Evolutionary conservation across 1,284 basidiomycete species (phyloP).

Genomic region (Apiotrichum montevideense): DNA sequence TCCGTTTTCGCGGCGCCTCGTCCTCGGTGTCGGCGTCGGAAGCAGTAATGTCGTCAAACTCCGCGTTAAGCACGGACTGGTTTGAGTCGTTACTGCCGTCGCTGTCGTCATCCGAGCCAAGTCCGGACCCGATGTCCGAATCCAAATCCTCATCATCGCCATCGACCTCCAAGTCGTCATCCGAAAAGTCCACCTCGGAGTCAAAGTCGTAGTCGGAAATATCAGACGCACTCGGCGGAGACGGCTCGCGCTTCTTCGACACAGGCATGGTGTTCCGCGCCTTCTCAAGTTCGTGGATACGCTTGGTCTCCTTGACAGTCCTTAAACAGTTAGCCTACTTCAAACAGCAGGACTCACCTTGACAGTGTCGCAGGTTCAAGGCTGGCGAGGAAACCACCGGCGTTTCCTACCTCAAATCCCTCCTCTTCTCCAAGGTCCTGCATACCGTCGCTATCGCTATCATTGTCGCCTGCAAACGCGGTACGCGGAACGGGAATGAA

Average conservation of each 20-base stretch:
- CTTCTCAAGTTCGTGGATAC: slow-evolving; percentile 43
- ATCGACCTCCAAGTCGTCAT: slow-evolving; percentile 3
- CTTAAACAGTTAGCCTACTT: slow-evolving; percentile 13
- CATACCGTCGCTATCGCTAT: slow-evolving; percentile 9
- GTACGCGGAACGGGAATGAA: slow-evolving; percentile 41
- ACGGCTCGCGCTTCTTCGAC: slow-evolving; percentile 25
- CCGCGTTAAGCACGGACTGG: slow-evolving; percentile 14
- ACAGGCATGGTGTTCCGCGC: slow-evolving; percentile 35
- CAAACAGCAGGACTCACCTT: slow-evolving; percentile 25
- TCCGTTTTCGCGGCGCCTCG: slow-evolving; percentile 20
- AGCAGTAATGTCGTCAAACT: slow-evolving; percentile 16
- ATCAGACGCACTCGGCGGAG: slow-evolving; percentile 25
- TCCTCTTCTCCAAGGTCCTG: slow-evolving; percentile 24
- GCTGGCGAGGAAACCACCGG: slow-evolving; percentile 31
- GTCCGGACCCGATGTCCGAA: slow-evolving; percentile 10
- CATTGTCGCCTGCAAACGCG: slow-evolving; percentile 23
- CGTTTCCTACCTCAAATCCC: slow-evolving; percentile 17
- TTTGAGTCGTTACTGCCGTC: slow-evolving; percentile 17
- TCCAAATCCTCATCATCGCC: slow-evolving; percentile 18
- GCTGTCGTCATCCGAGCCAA: slow-evolving; percentile 14
- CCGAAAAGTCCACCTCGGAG: slow-evolving; percentile 31
- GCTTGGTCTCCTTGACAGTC: slow-evolving; percentile 44
- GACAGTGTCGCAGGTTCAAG: slow-evolving; percentile 37
- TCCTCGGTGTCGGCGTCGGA: slow-evolving; percentile 19
- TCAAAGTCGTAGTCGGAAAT: slow-evolving; percentile 39